Percentiles rank a stretch among this genome's conserved stretches.
Conservation (phyloP, 2,329 filamentous ascomycete species). For the Exophiala alcalophila region DNA sequence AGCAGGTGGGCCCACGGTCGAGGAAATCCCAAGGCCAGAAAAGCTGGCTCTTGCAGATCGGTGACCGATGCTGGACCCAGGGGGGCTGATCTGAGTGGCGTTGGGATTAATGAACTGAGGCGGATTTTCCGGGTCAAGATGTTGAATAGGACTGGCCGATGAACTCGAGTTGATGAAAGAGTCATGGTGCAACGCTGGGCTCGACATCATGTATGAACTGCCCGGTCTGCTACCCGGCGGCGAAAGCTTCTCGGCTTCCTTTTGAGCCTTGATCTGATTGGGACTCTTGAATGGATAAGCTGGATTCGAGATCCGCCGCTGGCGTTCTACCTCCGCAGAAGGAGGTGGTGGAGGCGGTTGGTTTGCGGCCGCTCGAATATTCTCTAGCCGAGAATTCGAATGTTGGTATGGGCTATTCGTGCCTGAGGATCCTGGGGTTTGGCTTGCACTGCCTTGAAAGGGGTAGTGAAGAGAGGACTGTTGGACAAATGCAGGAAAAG, state of each 20-base stretch:
- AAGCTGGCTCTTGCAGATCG: conserved; percentile 26
- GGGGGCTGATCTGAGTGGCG: conserved; percentile 30
- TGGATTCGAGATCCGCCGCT: conserved; percentile 29
- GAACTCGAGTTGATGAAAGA: conserved; percentile 17
- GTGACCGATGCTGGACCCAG: conserved; percentile 24
- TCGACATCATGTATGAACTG: conserved; percentile 30
- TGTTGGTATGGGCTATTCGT: conserved; percentile 16
- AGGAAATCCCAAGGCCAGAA: conserved; percentile 16
- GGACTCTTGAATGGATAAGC: conserved; percentile 32
- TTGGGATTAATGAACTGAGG: conserved; percentile 32
- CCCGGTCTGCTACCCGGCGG: conserved; percentile 28
- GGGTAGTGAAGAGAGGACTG: conserved; percentile 24
- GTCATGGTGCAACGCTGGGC: conserved; percentile 25
- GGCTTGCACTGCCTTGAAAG: conserved; percentile 10
- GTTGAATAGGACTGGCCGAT: conserved; percentile 16
- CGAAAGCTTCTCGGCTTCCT: conserved; percentile 29
- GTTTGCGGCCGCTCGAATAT: conserved; percentile 24
- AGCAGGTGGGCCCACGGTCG: conserved; percentile 9
- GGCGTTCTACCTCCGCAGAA: conserved; percentile 29
- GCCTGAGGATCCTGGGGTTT: conserved; percentile 1
- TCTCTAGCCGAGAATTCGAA: conserved; percentile 24
- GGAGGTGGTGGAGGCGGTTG: conserved; percentile 28
- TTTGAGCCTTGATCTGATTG: conserved; percentile 31
- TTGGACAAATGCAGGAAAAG: conserved; percentile 23
- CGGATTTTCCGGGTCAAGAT: conserved; percentile 27